Evolutionary conservation across 345 rosid species (phyloP).

Genomic region (Moricandia moricandioides): DNA sequence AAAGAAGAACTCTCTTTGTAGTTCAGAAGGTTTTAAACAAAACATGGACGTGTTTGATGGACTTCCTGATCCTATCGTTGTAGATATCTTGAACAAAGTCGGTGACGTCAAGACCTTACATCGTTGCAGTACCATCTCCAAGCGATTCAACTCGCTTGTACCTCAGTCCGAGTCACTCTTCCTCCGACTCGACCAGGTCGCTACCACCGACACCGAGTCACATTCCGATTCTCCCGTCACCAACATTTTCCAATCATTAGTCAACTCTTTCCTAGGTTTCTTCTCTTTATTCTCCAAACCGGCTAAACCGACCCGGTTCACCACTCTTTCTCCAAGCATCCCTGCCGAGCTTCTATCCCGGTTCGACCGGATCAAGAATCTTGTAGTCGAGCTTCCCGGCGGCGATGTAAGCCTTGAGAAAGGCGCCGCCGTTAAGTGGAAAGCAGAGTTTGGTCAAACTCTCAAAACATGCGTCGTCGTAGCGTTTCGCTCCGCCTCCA

Average conservation of each 20-base stretch:
- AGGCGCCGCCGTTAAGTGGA: conserved; percentile 30
- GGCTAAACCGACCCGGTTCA: conserved; percentile 3
- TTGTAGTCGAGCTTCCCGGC: conserved; percentile 17
- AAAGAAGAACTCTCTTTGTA: background rate
- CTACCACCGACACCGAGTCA: background rate
- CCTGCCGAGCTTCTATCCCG: conserved; percentile 30
- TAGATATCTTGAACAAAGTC: conserved; percentile 34
- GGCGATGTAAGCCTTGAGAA: conserved; percentile 15
- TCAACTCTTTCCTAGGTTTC: conserved; percentile 7
- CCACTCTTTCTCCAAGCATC: background rate
- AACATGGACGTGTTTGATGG: conserved; percentile 37
- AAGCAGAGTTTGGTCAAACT: conserved; percentile 32
- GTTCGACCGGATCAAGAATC: conserved; percentile 5
- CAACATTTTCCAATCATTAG: conserved; percentile 22
- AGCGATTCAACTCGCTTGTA: conserved; percentile 30
- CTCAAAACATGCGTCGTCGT: conserved; percentile 28
- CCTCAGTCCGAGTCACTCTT: conserved; percentile 33
- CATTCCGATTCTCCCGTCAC: background rate
- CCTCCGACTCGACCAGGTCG: conserved; percentile 16
- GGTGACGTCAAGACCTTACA: conserved; percentile 7
- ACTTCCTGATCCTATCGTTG: conserved; percentile 28
- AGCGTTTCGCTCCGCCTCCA: conserved; percentile 24
- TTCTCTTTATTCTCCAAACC: conserved; percentile 30
- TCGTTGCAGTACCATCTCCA: conserved; percentile 26
- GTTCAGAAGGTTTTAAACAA: background rate